Percentiles rank a stretch among this genome's conserved stretches.
phyloP scores from a whole-genome alignment of 441 rosid species.

The Erodium chrysanthum region DNA sequence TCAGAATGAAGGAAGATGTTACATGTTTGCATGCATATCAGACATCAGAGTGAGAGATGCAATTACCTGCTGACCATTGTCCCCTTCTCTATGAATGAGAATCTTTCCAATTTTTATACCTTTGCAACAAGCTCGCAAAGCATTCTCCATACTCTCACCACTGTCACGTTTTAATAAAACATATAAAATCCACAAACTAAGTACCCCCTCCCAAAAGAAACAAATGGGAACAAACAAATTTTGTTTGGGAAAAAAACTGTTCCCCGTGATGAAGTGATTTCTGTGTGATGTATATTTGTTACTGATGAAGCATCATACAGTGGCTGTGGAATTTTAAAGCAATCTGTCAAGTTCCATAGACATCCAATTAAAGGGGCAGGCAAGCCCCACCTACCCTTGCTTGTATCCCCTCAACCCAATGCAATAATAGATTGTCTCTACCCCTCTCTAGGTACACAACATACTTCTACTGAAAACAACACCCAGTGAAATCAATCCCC shows the following conservation, averaged over 20 bases:
- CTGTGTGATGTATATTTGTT: no score
- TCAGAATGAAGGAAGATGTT: constrained; percentile 10
- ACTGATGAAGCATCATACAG: neutral
- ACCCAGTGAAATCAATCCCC: neutral
- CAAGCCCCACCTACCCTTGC: neutral
- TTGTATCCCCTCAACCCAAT: neutral
- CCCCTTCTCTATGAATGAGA: constrained; percentile 93
- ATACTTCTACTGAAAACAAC: neutral
- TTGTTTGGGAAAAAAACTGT: neutral
- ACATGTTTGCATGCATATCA: neutral
- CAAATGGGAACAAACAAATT: no score
- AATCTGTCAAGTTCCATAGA: neutral
- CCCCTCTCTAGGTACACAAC: neutral
- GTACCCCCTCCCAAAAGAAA: neutral
- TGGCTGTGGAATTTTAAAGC: neutral
- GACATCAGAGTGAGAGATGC: neutral
- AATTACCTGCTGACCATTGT: constrained; percentile 86
- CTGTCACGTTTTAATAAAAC: constrained; percentile 21
- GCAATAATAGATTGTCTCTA: neutral
- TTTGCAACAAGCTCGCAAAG: constrained; percentile 91
- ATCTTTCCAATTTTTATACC: constrained; percentile 95
- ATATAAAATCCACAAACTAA: no score
- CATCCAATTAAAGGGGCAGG: neutral
- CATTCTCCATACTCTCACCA: constrained; percentile 99
- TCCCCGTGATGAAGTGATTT: no score